phyloP scores from a whole-genome alignment of 1,284 basidiomycete species.

The Melanopsichium pennsylvanicum region DNA sequence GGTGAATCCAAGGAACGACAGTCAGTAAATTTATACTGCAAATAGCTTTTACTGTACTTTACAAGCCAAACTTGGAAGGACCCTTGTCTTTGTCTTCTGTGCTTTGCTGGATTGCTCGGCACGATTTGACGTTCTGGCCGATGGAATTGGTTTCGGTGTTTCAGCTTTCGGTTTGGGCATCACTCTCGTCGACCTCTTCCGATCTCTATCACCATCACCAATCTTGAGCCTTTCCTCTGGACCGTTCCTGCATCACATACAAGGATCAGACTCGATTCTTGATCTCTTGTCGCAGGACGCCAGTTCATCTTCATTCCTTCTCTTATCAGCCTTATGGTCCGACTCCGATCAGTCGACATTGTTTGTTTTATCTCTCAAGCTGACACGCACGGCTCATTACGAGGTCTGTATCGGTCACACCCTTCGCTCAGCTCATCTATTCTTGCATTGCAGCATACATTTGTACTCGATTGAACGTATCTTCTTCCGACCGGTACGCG shows the following conservation, averaged over 20 bases:
- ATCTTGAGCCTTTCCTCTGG: slow-evolving; percentile 5
- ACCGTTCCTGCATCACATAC: slow-evolving; percentile 23
- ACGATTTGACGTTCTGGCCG: slow-evolving; percentile 1
- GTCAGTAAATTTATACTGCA: no score
- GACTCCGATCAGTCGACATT: not conserved
- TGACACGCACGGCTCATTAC: no score
- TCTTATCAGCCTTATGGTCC: no score
- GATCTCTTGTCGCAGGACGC: slow-evolving; percentile 26
- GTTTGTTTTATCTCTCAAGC: not conserved
- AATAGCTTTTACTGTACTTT: no score
- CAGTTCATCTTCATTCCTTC: slow-evolving; percentile 4
- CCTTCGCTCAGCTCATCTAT: no score
- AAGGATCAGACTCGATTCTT: slow-evolving; percentile 7
- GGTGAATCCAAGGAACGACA: no score
- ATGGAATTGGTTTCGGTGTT: no score
- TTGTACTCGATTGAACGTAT: no score
- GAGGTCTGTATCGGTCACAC: no score
- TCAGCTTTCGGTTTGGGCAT: not conserved
- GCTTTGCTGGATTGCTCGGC: slow-evolving; percentile 1
- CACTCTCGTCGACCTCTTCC: not conserved
- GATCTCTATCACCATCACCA: not conserved
- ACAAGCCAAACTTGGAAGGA: not conserved
- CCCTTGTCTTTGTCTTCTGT: slow-evolving; percentile 4
- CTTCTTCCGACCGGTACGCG: no score
- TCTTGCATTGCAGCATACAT: no score